Conservation (phyloP, 2,329 filamentous ascomycete genomes). For the Epicoccum nigrum region DNA sequence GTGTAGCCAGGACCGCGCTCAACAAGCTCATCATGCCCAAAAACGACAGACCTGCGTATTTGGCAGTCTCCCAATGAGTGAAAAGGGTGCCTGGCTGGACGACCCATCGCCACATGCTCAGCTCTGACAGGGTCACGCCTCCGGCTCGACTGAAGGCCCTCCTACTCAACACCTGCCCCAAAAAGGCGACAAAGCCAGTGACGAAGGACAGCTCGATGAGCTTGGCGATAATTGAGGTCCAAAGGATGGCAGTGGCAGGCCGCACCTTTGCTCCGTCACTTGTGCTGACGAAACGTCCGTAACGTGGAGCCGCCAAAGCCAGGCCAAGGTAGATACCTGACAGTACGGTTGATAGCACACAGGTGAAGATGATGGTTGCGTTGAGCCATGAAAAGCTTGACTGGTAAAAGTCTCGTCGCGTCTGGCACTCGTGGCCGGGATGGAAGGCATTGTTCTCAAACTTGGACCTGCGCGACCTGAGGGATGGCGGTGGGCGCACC, state of each 20-base stretch:
- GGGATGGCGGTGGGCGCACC: constrained; percentile 36
- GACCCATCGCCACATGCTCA: constrained; percentile 77
- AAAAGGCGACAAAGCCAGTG: constrained; percentile 74
- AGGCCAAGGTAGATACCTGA: constrained; percentile 70
- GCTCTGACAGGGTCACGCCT: constrained; percentile 77
- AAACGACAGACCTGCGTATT: constrained; percentile 66
- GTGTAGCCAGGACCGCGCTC: constrained; percentile 68
- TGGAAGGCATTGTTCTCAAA: constrained; percentile 44
- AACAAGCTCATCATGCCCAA: constrained; percentile 69
- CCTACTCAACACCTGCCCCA: constrained; percentile 75
- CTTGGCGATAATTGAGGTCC: constrained; percentile 75
- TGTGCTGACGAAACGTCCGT: constrained; percentile 61
- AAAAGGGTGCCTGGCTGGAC: constrained; percentile 71
- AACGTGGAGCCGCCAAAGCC: constrained; percentile 67
- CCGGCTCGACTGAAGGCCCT: constrained; percentile 64
- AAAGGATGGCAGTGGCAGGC: constrained; percentile 68
- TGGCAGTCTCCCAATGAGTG: constrained; percentile 69
- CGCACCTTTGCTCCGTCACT: constrained; percentile 56
- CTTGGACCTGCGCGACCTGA: constrained; percentile 44
- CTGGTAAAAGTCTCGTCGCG: constrained; percentile 47
- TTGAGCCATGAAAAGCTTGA: constrained; percentile 56
- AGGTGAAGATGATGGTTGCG: constrained; percentile 50
- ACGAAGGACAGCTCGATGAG: constrained; percentile 79
- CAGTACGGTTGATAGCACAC: constrained; percentile 67
- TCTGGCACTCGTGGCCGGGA: constrained; percentile 45